Base-by-base conservation (phyloP, 1,284 basidiomycete species). In the Austroboletus sp. region DNA sequence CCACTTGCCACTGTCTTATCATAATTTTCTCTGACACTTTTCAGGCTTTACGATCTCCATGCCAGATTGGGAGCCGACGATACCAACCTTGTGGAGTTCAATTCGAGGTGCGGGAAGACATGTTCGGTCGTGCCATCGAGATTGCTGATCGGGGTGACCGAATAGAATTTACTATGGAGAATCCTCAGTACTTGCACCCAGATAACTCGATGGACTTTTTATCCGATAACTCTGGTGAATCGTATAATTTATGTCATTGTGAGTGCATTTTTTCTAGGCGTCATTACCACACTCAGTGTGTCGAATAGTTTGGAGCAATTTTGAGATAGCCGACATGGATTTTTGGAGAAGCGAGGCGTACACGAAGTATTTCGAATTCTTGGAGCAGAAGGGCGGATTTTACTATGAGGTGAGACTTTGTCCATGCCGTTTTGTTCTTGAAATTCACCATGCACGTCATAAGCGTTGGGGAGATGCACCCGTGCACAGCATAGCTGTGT, bases 201-300 rank as follows among this genome's bases (percentile, higher is more conserved):
- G 72, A 87, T 52, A 91, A 91, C 59, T 73, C 82, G 4, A 77
- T 91, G 73, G 67, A 67, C 15, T 93, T 87, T 62, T 52, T 94
- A 41, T 82, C 80, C n/a, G 78, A 89, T 53, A 74, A 92, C 57
- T 69, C 72, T 25, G 85, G 89, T 37, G 67, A 80, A 52, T 80
- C 77, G 0, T 90, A 90, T 65, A 96, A 93, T 66, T 75, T 78
- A 45, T 95, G 90, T 60, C 91, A 93, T 61, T 94, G 86, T 85
- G 62, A 67, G 85, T 70, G 87, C 40, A n/a, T 25, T 33, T 16
- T 43, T 16, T 27, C 39, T 59, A 26, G 45, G 19, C 11, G 15
- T 7, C 7, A 38, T 34, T 17, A 0, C 13, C 68, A 80, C 42
- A 72, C 71, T 2, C 88, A 85, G 3, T 6, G 8, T n/a, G 29